Evolutionary conservation across 768 basidiomycete species (phyloP), one percentile per base, ranked within the genome.

Genomic region (Mrakia gelida): DNA sequence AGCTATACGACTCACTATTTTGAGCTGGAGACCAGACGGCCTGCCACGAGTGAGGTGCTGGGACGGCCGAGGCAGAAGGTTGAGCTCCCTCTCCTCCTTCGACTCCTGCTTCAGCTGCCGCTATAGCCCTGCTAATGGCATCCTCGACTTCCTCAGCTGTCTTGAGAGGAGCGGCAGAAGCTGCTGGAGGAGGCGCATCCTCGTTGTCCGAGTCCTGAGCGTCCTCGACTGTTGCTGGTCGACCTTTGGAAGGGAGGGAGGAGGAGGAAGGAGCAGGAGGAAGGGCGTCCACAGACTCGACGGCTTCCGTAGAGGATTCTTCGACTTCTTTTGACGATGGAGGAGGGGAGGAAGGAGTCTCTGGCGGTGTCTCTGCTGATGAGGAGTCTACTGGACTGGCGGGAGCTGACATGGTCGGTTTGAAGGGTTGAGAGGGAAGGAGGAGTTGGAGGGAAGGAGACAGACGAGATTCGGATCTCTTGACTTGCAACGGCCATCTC

Each of bases 191-290:
- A 15, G 15, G 32, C 5, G 70, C 76, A 21, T 72, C 76, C 59
- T 77, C 76, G 26, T 68, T 59, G 59, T 77, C 76, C 34, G 67
- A 70, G 13, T 70, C 67, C 3, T 68, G 59, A 3, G 76, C 76
- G 76, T 77, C 76, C 49, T 77, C 76, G 15, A 77, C 76, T n/a
- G 70, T 71, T 30, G 76, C 76, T 21, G 76, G 73, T 30, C 52
- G 45, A 34, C 73, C 73, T 61, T 43, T 73, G 18, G n/a, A 59
- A 38, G 71, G 45, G 71, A 34, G 16, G 10, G 73, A 30, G 38
- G 28, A 28, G 41, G 73, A 23, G 45, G 71, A 11, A n/a, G 71
- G 4, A 26, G 45, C 13, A 30, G 32, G 30, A 23, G 71, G 16
- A 6, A 28, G 28, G 16, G 73, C 3, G 2, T 52, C 28, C 10